phyloP scores from a whole-genome alignment of 2,329 filamentous ascomycete species.

The Fusarium tanahbumbuense region DNA sequence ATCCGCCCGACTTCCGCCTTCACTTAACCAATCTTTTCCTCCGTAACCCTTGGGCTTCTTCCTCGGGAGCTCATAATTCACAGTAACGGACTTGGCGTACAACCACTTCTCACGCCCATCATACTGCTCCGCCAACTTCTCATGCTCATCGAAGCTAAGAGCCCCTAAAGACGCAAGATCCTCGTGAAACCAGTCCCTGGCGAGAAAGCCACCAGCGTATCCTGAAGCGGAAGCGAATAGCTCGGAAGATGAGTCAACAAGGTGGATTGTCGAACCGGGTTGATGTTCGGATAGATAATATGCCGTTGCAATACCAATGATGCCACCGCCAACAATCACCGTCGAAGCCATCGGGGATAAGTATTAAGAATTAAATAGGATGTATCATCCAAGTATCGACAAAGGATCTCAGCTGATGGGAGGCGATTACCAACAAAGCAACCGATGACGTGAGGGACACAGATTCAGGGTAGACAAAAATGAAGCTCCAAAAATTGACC shows the following conservation, averaged over 20 bases:
- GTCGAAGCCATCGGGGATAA: constrained; percentile 60
- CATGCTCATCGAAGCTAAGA: constrained; percentile 77
- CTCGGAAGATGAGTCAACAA: constrained; percentile 60
- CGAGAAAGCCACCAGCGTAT: constrained; percentile 78
- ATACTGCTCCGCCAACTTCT: constrained; percentile 69
- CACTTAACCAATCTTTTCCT: constrained; percentile 73
- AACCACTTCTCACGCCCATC: constrained; percentile 66
- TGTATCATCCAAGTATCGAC: background rate
- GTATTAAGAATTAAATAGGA: background rate
- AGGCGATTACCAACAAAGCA: constrained; percentile 17
- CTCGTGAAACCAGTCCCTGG: constrained; percentile 76
- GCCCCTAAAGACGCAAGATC: constrained; percentile 68
- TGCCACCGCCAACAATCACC: constrained; percentile 75
- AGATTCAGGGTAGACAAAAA: constrained; percentile 32
- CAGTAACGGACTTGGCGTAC: constrained; percentile 65
- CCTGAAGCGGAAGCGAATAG: constrained; percentile 81
- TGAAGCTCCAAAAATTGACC: constrained; percentile 30
- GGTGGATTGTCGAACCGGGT: constrained; percentile 56
- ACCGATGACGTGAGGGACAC: constrained; percentile 36
- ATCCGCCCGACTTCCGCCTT: constrained; percentile 70
- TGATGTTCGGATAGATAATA: constrained; percentile 73
- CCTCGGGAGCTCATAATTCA: constrained; percentile 60
- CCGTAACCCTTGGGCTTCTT: constrained; percentile 52
- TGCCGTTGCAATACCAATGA: constrained; percentile 77
- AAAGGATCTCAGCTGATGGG: constrained; percentile 4